Evolutionary conservation across 1,139 yeast genomes (phyloP), one percentile per base, ranked within the genome.

Genomic region (Kodamaea plutei): DNA sequence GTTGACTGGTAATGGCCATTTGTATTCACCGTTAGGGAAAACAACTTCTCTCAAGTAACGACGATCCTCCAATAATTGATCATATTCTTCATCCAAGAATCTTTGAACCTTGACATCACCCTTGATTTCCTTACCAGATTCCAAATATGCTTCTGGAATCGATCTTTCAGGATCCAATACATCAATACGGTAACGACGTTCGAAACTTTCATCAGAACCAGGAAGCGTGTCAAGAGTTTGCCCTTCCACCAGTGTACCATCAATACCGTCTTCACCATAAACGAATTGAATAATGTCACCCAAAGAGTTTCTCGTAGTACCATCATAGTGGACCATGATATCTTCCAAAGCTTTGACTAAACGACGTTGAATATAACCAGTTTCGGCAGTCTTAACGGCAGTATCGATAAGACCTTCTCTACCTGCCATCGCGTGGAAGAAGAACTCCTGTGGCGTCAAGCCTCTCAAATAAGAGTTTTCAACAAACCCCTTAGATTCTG

Each of bases 391-490:
- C 61, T 89, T 89, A 30, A 89, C 97, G 10, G 97, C 97, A 37
- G 99, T 91, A 76, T 91, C 99, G 60, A 91, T 91, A 58, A 91
- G 76, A 77, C 99, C 99, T 69, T 91, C 99, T 75, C 99, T 87
- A 74, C 99, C 99, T 50, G 98, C 98, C 98, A 93, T 93, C 34
- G 98, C 98, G 59, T 93, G 99, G 83, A 91, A 91, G 57, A 93
- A 93, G 61, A 93, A 93, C 60, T 93, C 98, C 62, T 91, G 98
- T 23, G 99, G 99, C 10, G 98, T 91, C 52, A 93, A 73, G 25
- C 99, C 99, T 71, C 98, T 80, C 54, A 91, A 73, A 52, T 91
- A 93, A 8, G 98, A 93, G 54, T 93, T 93, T 61, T 91, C 98
- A 44, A 93, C 95, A 50, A 93, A 93, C 43, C 99, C 99, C 56